Evolutionary conservation across 768 basidiomycete genomes (phyloP).

Genomic region (Tylopilus vinaceipallidus): DNA sequence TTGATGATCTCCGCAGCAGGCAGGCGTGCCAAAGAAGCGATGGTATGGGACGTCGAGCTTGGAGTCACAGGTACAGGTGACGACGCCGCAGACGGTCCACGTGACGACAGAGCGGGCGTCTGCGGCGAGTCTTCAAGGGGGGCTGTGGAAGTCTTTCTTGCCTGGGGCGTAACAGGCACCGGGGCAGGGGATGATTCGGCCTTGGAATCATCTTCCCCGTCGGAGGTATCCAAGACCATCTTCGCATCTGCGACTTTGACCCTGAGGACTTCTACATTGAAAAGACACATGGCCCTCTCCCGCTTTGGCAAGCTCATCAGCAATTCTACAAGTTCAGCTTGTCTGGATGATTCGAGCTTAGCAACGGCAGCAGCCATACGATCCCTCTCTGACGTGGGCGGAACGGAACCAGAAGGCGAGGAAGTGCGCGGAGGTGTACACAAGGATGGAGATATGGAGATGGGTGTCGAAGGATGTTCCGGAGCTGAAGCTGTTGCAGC

Average conservation of each 20-base stretch:
- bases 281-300: conserved; percentile 88
- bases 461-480: conserved; percentile 84
- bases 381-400: conserved; percentile 70
- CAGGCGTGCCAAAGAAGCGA: conserved; percentile 67
- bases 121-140: conserved; percentile 53
- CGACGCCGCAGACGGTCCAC: conserved; percentile 68
- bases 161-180: conserved; percentile 58
- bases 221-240: conserved; percentile 73
- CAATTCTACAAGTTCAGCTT: conserved; percentile 68
- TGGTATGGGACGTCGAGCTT: conserved; percentile 48
- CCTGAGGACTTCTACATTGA: conserved; percentile 78
- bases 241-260: conserved; percentile 81
- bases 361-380: conserved; percentile 66
- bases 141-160: conserved; percentile 48
- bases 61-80: conserved; percentile 70
- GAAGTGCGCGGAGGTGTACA: conserved; percentile 83
- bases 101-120: conserved; percentile 75
- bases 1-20: conserved; percentile 75
- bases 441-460: conserved; percentile 72
- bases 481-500: conserved; percentile 85
- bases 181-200: conserved; percentile 31
- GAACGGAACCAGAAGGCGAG: conserved; percentile 64
- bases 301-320: conserved; percentile 85
- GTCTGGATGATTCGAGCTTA: conserved; percentile 59
- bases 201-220: conserved; percentile 46